phyloP scores from a whole-genome alignment of 257 asterid species.

The Nicotiana knightiana region DNA sequence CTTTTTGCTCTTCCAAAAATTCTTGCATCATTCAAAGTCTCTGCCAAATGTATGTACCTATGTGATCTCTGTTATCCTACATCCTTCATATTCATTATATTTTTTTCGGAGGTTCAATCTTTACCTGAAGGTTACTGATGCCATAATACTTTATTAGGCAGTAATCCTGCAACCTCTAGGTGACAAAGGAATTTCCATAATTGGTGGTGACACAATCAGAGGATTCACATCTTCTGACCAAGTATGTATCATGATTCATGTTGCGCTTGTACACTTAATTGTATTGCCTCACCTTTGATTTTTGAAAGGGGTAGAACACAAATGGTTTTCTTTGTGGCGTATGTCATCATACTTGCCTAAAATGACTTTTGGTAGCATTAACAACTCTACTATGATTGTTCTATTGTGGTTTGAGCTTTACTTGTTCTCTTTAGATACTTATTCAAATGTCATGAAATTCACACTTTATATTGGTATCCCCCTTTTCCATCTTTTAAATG shows the following conservation, averaged over 20 bases:
- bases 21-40: neutral
- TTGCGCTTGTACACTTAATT: neutral
- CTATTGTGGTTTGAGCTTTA: neutral
- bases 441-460: neutral
- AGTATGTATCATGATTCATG: slow-evolving; percentile 27
- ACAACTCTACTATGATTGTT: neutral
- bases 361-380: neutral
- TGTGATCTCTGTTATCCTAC: neutral
- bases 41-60: neutral
- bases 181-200: slow-evolving; percentile 67
- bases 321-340: neutral
- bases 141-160: slow-evolving; percentile 40
- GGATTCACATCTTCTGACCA: slow-evolving; percentile 92
- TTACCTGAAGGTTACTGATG: slow-evolving; percentile 9
- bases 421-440: neutral
- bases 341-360: neutral
- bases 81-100: neutral
- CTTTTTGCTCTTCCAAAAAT: neutral
- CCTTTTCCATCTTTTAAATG: neutral
- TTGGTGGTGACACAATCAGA: slow-evolving; percentile 87
- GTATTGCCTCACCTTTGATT: neutral
- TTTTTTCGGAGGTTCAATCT: neutral
- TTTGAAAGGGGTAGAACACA: neutral
- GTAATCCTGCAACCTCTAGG: slow-evolving; percentile 94
- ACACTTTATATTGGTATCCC: neutral